phyloP scores from a whole-genome alignment of 176 grass and related monocot species.

The Eremochloa ophiuroides region DNA sequence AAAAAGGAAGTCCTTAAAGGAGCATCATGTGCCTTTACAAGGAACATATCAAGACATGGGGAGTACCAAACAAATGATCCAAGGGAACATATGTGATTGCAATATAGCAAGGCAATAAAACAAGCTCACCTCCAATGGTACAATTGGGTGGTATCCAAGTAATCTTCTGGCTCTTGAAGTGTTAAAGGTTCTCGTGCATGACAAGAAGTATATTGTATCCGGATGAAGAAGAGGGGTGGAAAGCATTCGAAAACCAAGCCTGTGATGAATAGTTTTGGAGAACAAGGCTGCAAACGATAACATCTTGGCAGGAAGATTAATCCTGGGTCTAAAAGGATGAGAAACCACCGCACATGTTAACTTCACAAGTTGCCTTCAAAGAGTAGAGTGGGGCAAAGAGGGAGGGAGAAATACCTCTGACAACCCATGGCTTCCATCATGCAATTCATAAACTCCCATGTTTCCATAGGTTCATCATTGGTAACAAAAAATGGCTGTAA shows the following conservation, averaged over 20 bases:
- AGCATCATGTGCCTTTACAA: not conserved
- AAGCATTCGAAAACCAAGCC: conserved; percentile 41
- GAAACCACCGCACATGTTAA: conserved; percentile 35
- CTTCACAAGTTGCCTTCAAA: conserved; percentile 22
- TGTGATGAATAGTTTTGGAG: conserved; percentile 35
- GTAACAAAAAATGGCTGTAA: conserved; percentile 86
- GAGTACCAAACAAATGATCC: conserved; percentile 4
- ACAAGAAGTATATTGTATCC: conserved; percentile 51
- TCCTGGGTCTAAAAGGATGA: conserved; percentile 55
- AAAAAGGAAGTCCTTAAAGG: conserved; percentile 5
- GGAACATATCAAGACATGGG: conserved; percentile 2
- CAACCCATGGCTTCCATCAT: conserved; percentile 80
- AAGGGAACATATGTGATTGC: conserved; percentile 19
- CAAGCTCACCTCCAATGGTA: conserved; percentile 73
- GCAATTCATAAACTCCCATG: conserved; percentile 85
- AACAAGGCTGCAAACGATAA: conserved; percentile 33
- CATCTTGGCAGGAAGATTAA: conserved; percentile 76
- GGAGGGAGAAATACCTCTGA: conserved; percentile 54
- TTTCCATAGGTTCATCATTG: conserved; percentile 65
- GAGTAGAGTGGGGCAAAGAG: not conserved
- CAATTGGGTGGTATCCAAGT: conserved; percentile 67
- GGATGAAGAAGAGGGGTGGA: conserved; percentile 43
- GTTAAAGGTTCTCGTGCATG: conserved; percentile 74
- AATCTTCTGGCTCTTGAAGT: conserved; percentile 70
- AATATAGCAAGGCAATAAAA: not conserved